Evolutionary conservation across 2,329 filamentous ascomycete genomes (phyloP).

Genomic region (Colletotrichum costaricense): DNA sequence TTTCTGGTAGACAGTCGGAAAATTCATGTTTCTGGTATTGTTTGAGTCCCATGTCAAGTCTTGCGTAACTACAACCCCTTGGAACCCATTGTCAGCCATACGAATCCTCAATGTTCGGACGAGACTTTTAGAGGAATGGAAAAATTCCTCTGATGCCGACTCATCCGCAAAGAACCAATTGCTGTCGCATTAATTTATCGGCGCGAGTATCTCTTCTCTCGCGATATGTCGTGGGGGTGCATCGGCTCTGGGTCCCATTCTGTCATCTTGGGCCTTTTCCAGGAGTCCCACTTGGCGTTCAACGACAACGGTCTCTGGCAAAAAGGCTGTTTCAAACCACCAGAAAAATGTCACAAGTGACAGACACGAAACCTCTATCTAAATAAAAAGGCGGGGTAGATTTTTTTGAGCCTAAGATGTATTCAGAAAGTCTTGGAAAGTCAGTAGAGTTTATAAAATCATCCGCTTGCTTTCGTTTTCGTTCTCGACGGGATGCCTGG

Average conservation of each 20-base stretch:
- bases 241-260: not conserved
- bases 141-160: not conserved
- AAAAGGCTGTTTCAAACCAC: constrained; percentile 25
- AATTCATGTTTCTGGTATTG: constrained; percentile 9
- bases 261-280: constrained; percentile 8
- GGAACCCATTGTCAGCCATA: not conserved
- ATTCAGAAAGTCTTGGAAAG: not conserved
- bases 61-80: constrained; percentile 2
- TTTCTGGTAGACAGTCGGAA: constrained; percentile 8
- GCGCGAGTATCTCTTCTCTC: not conserved
- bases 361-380: constrained; percentile 24
- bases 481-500: not conserved
- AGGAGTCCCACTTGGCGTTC: constrained; percentile 29
- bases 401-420: not conserved
- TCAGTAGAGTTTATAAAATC: not conserved
- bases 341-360: constrained; percentile 22
- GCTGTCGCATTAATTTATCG: not conserved
- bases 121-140: not conserved
- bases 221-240: not conserved
- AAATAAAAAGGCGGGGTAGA: constrained; percentile 26
- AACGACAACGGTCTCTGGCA: constrained; percentile 14
- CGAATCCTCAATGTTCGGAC: not conserved
- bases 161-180: not conserved
- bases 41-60: constrained; percentile 11
- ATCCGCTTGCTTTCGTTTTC: constrained; percentile 7